Conservation (phyloP, 116 monocot genomes). For the Posidonia oceanica region DNA sequence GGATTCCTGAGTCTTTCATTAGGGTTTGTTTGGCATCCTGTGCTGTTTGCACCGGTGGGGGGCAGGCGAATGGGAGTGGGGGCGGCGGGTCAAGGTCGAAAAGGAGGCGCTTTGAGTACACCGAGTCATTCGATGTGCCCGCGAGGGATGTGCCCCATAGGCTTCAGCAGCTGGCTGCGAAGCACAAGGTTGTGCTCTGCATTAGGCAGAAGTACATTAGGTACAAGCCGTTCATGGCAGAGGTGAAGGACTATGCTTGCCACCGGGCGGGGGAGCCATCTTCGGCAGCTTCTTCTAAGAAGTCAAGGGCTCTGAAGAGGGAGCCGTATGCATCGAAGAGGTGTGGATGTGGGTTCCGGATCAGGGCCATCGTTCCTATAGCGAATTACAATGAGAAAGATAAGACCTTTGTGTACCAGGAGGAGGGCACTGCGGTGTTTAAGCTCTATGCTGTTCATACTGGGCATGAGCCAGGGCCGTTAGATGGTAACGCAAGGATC, state of each 20-base stretch:
- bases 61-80: conserved; percentile 8
- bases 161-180: conserved; percentile 90
- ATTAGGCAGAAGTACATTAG: conserved; percentile 97
- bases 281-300: conserved; percentile 32
- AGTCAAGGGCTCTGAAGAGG: conserved; percentile 68
- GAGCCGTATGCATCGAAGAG: conserved; percentile 97
- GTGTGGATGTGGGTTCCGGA: conserved; percentile 96
- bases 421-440: conserved; percentile 94
- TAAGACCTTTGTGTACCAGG: conserved; percentile 93
- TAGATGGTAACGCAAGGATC: conserved; percentile 94
- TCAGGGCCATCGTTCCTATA: conserved; percentile 94
- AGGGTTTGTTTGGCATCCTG: conserved; percentile 80
- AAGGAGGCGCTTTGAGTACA: conserved; percentile 90
- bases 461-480: conserved; percentile 93
- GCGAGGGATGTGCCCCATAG: conserved; percentile 66
- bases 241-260: conserved; percentile 99
- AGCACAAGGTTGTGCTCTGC: conserved; percentile 98
- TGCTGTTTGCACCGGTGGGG: conserved; percentile 40
- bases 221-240: conserved; percentile 98
- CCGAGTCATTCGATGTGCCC: conserved; percentile 90
- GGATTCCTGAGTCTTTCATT: conserved; percentile 93
- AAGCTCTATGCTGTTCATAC: conserved; percentile 96
- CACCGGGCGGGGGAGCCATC: conserved; percentile 93
- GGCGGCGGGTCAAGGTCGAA: conserved; percentile 25
- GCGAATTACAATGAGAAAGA: conserved; percentile 97